These are phyloP conservation scores for Lignosus rhinocerotis DNA, from an alignment of 1,284 basidiomycete species.

Conservation along the genomic window DNA sequence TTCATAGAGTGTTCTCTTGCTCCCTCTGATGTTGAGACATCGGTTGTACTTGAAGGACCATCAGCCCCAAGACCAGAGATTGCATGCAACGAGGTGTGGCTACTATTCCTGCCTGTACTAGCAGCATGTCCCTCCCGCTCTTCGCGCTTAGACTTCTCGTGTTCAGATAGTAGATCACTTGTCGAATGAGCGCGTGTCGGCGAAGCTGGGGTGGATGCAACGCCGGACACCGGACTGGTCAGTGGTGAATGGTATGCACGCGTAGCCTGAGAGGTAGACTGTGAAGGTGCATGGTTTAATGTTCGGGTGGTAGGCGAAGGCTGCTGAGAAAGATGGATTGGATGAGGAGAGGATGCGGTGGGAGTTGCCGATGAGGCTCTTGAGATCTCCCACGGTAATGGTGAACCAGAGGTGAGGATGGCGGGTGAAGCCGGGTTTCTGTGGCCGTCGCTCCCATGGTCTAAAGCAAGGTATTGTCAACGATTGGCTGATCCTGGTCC, in stretches of 20 bases:
- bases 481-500: too few relatives aligned
- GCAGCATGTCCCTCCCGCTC: constrained; percentile 27
- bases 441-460: constrained; percentile 34
- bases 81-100: constrained; percentile 23
- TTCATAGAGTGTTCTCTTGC: constrained; percentile 24
- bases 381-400: constrained; percentile 54
- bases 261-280: constrained; percentile 33
- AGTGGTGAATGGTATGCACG: constrained; percentile 23
- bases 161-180: constrained; percentile 53
- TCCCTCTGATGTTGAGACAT: constrained; percentile 21
- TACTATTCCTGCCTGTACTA: constrained; percentile 20
- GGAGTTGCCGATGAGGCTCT: constrained; percentile 50
- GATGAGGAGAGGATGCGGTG: constrained; percentile 41
- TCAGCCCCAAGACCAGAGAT: constrained; percentile 13
- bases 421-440: constrained; percentile 75
- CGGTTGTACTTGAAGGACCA: constrained; percentile 16
- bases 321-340: constrained; percentile 31
- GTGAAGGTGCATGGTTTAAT: constrained; percentile 30
- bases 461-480: not conserved
- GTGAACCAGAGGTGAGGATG: constrained; percentile 41
- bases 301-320: constrained; percentile 30
- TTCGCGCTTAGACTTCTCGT: constrained; percentile 42
- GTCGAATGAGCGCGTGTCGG: constrained; percentile 57
- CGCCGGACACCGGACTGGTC: constrained; percentile 10
- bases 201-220: constrained; percentile 30